Evolutionary conservation across 2,329 filamentous ascomycete species (phyloP).

Genomic region (Colletotrichum brevisporum): DNA sequence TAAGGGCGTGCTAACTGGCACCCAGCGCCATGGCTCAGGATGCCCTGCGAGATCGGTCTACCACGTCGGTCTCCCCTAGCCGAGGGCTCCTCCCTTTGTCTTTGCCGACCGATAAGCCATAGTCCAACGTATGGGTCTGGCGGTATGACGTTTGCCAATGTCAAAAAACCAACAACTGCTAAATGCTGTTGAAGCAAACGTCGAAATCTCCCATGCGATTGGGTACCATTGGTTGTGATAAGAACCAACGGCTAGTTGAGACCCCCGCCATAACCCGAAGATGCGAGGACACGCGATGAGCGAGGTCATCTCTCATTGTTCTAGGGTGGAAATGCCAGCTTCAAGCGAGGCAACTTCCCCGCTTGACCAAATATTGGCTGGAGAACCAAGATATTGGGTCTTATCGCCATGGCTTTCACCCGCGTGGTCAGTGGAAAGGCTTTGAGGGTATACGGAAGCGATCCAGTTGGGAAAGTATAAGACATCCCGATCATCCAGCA

Average conservation of each 20-base stretch:
- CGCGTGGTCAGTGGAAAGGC: background rate
- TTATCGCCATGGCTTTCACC: conserved; percentile 6
- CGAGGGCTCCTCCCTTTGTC: conserved; percentile 4
- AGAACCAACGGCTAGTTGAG: background rate
- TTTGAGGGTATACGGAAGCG: background rate
- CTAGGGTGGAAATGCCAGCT: background rate
- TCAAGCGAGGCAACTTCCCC: background rate
- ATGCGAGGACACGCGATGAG: conserved; percentile 1
- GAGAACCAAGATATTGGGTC: background rate
- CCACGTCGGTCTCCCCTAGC: background rate
- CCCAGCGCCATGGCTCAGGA: background rate
- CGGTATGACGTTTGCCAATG: too few species aligned
- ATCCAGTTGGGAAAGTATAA: conserved; percentile 6
- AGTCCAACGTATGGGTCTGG: conserved; percentile 5
- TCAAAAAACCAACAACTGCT: too few species aligned
- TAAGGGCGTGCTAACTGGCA: background rate
- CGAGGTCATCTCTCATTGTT: background rate
- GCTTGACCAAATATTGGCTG: conserved; percentile 6
- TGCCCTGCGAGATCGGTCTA: conserved; percentile 11
- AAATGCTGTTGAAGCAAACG: too few species aligned
- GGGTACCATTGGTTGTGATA: conserved; percentile 9
- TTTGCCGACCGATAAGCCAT: conserved; percentile 32
- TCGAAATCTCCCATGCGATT: too few species aligned
- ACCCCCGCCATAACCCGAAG: background rate
- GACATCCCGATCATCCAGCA: background rate